Evolutionary conservation across 169 alveolate species (phyloP).

Genomic region (Plasmodium sp.): DNA sequence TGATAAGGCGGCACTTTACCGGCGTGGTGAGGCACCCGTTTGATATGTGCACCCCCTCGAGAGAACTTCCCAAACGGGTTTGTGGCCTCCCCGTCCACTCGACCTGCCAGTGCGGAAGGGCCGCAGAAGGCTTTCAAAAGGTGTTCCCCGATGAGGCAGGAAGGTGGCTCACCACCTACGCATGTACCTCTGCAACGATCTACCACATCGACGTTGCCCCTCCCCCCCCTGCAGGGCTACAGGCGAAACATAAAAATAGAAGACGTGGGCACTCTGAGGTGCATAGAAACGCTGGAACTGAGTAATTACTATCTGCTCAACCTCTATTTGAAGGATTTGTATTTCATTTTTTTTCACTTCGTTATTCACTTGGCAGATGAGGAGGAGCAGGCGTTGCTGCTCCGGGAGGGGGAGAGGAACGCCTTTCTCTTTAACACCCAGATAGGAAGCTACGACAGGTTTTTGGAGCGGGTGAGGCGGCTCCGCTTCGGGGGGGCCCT

Average conservation of each 20-base stretch:
- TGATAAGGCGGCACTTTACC: too few species aligned
- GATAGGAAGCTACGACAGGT: not conserved
- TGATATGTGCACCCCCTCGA: too few species aligned
- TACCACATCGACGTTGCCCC: not conserved
- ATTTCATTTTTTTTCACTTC: constrained; percentile 20
- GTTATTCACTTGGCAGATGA: not conserved
- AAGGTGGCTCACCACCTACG: not conserved
- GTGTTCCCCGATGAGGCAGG: too few species aligned
- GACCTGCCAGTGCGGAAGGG: too few species aligned
- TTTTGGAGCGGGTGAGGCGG: not conserved
- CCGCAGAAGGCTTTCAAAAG: too few species aligned
- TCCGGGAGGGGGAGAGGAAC: constrained; percentile 3
- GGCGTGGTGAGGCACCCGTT: too few species aligned
- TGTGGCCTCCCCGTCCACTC: too few species aligned
- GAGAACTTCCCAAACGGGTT: too few species aligned
- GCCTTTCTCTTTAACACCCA: constrained; percentile 36
- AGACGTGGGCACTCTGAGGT: not conserved
- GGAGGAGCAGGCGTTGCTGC: not conserved
- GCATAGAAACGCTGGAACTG: constrained; percentile 15
- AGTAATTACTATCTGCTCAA: constrained; percentile 24
- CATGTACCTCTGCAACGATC: too few species aligned
- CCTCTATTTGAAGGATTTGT: constrained; percentile 26
- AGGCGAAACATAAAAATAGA: constrained; percentile 43
- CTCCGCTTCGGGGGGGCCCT: not conserved
- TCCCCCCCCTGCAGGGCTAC: constrained; percentile 14